Conservation (phyloP, 352 stramenopile genomes). For the Albugo laibachii region DNA sequence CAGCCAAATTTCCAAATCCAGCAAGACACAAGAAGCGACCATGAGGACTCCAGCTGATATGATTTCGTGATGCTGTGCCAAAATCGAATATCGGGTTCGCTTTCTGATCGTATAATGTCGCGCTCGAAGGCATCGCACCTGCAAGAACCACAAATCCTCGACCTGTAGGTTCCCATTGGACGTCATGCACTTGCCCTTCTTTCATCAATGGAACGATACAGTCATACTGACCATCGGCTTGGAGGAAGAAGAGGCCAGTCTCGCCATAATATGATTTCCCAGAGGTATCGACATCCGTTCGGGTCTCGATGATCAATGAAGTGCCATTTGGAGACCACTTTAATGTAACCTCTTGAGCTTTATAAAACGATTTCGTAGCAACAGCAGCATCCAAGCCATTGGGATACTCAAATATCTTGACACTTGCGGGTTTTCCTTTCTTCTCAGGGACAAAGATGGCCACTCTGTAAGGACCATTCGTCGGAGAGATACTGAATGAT, state of each 20-base stretch:
- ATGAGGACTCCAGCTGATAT: constrained; percentile 88
- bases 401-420: constrained; percentile 72
- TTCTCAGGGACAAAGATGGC: constrained; percentile 78
- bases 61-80: constrained; percentile 89
- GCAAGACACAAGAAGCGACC: constrained; percentile 90
- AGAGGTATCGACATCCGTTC: constrained; percentile 82
- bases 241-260: constrained; percentile 90
- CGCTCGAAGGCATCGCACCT: constrained; percentile 86
- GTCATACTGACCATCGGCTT: constrained; percentile 81
- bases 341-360: constrained; percentile 75
- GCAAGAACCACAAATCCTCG: constrained; percentile 89
- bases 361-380: constrained; percentile 81
- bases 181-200: constrained; percentile 85
- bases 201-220: constrained; percentile 81
- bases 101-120: constrained; percentile 93
- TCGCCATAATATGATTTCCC: constrained; percentile 96
- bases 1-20: constrained; percentile 94
- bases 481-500: constrained; percentile 71
- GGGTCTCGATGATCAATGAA: constrained; percentile 79
- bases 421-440: constrained; percentile 74
- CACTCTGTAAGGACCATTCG: constrained; percentile 60
- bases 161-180: constrained; percentile 86
- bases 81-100: constrained; percentile 92
- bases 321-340: constrained; percentile 80
- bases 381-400: constrained; percentile 26